Base-by-base conservation (phyloP, 2,329 filamentous ascomycete genomes). In the Hansfordia pulvinata region DNA sequence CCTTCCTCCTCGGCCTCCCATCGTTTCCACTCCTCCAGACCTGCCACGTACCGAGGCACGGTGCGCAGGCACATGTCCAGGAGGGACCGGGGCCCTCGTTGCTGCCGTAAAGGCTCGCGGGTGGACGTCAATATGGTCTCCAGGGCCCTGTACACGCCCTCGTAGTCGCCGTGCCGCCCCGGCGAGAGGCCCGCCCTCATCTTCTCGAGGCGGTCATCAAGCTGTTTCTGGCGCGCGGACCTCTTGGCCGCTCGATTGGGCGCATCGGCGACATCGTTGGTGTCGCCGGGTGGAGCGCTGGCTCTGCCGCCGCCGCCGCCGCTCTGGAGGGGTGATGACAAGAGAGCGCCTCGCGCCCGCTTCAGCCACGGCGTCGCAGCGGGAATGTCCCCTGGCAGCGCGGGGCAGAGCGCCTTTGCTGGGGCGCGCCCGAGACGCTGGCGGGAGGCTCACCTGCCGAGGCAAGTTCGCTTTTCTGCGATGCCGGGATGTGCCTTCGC, bases 41-140 rank as follows among this genome's bases (percentile, higher is more conserved):
- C 49, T 2, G 46, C 39, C 17, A 67, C 58, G 34, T 60, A 65
- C 10, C 49, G 46, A 2, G 64, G 64, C 10, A 69, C 46, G 32
- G 52, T 56, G 27, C 55, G 50, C 5, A 69, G 47, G 30, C 61
- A 64, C 53, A 63, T 60, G 12, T 56, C 54, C 11, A 68, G 32
- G 8, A 69, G 47, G 4, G 62, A 62, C 15, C 47, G 54, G 4
- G 48, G 30, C 12, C 41, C 51, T 33, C 34, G 33, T 30, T n/a
- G 25, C 16, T 25, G 35, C 31, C 9, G 33, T 19, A n/a, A 26
- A 10, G 8, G 28, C 28, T 11, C 27, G 25, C 17, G 23, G 41
- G 61, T 64, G 4, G 56, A 52, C 20, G 49, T 50, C 4, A 66
- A 43, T 14, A 67, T 41, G 5, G 54, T 44, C 23, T 64, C 58